A percentile compares a stretch with the other conserved stretches of the same genome.
phyloP scores from a whole-genome alignment of 78 protist species.

The Dictyostelium firmibasis region DNA sequence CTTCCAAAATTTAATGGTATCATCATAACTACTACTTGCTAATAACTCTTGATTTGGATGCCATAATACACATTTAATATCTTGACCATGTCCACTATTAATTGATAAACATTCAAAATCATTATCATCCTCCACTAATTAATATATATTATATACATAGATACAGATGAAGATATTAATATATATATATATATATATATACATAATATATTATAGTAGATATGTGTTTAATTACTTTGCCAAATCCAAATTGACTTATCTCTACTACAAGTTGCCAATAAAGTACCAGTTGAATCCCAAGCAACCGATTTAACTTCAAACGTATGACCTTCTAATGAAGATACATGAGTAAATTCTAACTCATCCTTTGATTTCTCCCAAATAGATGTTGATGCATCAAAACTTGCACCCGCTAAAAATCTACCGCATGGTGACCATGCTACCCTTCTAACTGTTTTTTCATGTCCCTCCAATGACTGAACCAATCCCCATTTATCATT shows the following conservation, averaged over 20 bases:
- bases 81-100: conserved; percentile 93
- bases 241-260: conserved; percentile 98
- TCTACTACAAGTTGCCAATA: conserved; percentile 96
- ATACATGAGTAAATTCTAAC: conserved; percentile 65
- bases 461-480: conserved; percentile 68
- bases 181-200: too few species aligned
- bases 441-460: conserved; percentile 87
- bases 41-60: conserved; percentile 84
- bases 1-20: conserved; percentile 90
- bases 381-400: conserved; percentile 88
- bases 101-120: conserved; percentile 94
- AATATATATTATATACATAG: not conserved
- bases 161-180: too few species aligned
- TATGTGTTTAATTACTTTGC: too few species aligned
- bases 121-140: conserved; percentile 76
- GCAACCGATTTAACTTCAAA: conserved; percentile 95
- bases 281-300: conserved; percentile 85
- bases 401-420: conserved; percentile 85
- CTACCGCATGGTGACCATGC: conserved; percentile 91
- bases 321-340: conserved; percentile 96
- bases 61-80: conserved; percentile 93
- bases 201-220: too few species aligned
- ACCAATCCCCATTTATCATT: conserved; percentile 3
- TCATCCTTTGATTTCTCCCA: conserved; percentile 57
- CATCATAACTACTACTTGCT: conserved; percentile 93